Evolutionary conservation across 805 yeast species (phyloP).

Genomic region (Wickerhamomyces pijperi): DNA sequence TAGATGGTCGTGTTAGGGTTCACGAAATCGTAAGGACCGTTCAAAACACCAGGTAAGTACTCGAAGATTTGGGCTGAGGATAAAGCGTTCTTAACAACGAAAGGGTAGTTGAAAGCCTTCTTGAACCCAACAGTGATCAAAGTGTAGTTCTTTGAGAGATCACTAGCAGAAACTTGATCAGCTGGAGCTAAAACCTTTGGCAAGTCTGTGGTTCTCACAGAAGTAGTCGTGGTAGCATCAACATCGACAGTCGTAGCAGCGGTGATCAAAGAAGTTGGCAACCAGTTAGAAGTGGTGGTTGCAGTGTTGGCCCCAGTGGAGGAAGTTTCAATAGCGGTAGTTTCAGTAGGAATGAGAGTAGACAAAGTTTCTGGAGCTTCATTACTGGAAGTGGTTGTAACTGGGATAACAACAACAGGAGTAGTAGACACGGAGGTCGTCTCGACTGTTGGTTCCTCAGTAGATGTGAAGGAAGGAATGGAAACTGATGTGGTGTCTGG

Average conservation of each 20-base stretch:
- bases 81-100: slow-evolving; percentile 60
- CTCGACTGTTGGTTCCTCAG: slow-evolving; percentile 1
- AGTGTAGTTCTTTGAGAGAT: slow-evolving; percentile 37
- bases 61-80: slow-evolving; percentile 80
- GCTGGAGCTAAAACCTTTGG: slow-evolving; percentile 78
- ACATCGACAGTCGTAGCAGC: too few species aligned
- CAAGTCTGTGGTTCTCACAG: slow-evolving; percentile 25
- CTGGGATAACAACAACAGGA: background rate
- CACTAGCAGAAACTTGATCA: slow-evolving; percentile 15
- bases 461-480: background rate
- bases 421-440: background rate
- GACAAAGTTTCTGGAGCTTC: slow-evolving; percentile 1
- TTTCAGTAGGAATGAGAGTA: background rate
- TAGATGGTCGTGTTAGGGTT: slow-evolving; percentile 41
- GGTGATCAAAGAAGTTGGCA: slow-evolving; percentile 32
- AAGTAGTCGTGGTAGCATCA: slow-evolving; percentile 12
- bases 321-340: slow-evolving; percentile 1
- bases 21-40: slow-evolving; percentile 42
- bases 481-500: background rate
- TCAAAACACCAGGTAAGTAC: slow-evolving; percentile 67
- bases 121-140: slow-evolving; percentile 72
- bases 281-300: slow-evolving; percentile 23
- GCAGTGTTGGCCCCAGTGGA: slow-evolving; percentile 11
- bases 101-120: slow-evolving; percentile 70
- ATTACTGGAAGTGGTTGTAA: slow-evolving; percentile 1